phyloP scores from a whole-genome alignment of 2,329 filamentous ascomycete species.

The Colletotrichum euphorbiae region DNA sequence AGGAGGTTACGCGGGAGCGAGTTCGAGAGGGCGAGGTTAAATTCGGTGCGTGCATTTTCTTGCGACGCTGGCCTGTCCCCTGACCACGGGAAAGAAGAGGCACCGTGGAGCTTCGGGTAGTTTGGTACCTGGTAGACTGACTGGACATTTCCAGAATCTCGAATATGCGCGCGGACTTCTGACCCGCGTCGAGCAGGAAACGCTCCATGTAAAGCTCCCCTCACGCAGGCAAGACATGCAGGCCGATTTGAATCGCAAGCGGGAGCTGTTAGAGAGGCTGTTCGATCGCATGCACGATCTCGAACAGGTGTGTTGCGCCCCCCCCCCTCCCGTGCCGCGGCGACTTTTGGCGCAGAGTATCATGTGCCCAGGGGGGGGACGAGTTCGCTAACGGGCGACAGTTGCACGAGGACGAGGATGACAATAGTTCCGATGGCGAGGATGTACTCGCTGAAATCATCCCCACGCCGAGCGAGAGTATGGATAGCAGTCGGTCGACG shows the following conservation, averaged over 20 bases:
- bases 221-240: slow-evolving; percentile 71
- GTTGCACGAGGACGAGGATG: slow-evolving; percentile 53
- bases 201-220: slow-evolving; percentile 68
- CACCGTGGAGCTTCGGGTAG: too few relatives aligned
- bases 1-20: slow-evolving; percentile 68
- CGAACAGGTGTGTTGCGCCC: slow-evolving; percentile 63
- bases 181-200: slow-evolving; percentile 77
- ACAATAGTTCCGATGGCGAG: slow-evolving; percentile 65
- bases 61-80: neutral
- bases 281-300: slow-evolving; percentile 76
- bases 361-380: too few relatives aligned
- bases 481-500: slow-evolving; percentile 50
- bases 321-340: too few relatives aligned
- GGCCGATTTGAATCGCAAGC: slow-evolving; percentile 71
- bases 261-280: slow-evolving; percentile 74
- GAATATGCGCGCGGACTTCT: slow-evolving; percentile 77
- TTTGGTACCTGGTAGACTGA: neutral
- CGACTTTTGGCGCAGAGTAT: slow-evolving; percentile 19
- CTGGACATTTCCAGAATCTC: slow-evolving; percentile 68
- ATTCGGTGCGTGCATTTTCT: slow-evolving; percentile 50
- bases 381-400: slow-evolving; percentile 51
- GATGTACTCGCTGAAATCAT: slow-evolving; percentile 68
- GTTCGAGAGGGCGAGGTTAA: slow-evolving; percentile 68
- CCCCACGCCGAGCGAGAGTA: slow-evolving; percentile 65
- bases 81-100: neutral